Evolutionary conservation across 805 yeast genomes (phyloP).

Genomic region (Candida ipomoeae): DNA sequence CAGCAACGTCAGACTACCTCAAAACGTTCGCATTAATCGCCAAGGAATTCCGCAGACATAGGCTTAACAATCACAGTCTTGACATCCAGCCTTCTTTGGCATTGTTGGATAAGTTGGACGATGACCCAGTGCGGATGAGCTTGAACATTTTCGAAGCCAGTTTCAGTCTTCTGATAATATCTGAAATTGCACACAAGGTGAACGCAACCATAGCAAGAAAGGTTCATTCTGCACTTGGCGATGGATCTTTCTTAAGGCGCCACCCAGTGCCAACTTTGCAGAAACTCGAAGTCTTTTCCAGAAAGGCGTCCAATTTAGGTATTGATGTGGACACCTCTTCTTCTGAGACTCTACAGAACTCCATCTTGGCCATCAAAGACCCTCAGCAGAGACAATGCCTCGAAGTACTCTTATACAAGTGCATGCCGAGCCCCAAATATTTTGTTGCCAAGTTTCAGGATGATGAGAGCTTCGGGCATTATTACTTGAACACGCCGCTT

Average conservation of each 20-base stretch:
- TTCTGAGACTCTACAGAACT: constrained; percentile 65
- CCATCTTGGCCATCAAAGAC: constrained; percentile 63
- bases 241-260: constrained; percentile 77
- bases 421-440: constrained; percentile 82
- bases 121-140: constrained; percentile 69
- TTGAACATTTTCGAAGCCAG: constrained; percentile 68
- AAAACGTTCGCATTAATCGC: constrained; percentile 62
- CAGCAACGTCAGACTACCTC: constrained; percentile 62
- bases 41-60: constrained; percentile 63
- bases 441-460: constrained; percentile 85
- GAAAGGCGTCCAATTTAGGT: constrained; percentile 64
- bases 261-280: constrained; percentile 80
- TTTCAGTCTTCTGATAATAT: constrained; percentile 53
- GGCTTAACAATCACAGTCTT: constrained; percentile 49
- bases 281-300: constrained; percentile 73
- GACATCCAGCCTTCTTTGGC: constrained; percentile 54
- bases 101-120: constrained; percentile 76
- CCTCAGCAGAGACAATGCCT: constrained; percentile 62
- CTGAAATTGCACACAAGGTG: constrained; percentile 76
- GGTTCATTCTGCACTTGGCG: constrained; percentile 72
- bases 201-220: constrained; percentile 83
- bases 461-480: constrained; percentile 73
- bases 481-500: constrained; percentile 73
- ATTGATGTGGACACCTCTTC: constrained; percentile 68
- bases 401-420: constrained; percentile 75